These are phyloP conservation scores for Globisporangium cylindrosporum DNA, from an alignment of 352 stramenopile genomes.

Conservation along the genomic window DNA sequence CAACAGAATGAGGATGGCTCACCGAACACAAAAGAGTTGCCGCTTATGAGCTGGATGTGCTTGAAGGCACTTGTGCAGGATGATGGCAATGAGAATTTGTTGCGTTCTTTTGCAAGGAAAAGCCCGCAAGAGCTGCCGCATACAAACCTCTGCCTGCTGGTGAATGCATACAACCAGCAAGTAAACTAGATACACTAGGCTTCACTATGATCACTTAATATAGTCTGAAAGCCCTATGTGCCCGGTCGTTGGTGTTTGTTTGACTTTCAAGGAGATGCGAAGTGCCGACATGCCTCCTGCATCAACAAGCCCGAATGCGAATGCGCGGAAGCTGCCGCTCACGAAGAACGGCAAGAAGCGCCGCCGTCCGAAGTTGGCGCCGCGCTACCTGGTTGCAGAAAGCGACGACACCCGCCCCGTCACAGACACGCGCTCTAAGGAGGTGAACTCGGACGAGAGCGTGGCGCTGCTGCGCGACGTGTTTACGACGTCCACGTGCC, in stretches of 20 bases:
- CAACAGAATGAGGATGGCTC: too few relatives aligned
- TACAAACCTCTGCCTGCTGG: too few relatives aligned
- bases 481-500: slow-evolving; percentile 58
- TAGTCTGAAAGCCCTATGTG: not conserved
- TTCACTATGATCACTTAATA: too few relatives aligned
- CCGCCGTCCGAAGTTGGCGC: slow-evolving; percentile 37
- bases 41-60: too few relatives aligned
- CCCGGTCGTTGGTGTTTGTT: not conserved
- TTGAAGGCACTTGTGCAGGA: too few relatives aligned
- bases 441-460: slow-evolving; percentile 22
- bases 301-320: not conserved
- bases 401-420: not conserved
- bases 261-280: not conserved
- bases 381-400: slow-evolving; percentile 29
- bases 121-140: too few relatives aligned
- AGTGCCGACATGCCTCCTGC: not conserved
- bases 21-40: too few relatives aligned
- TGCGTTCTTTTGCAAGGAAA: too few relatives aligned
- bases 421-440: not conserved
- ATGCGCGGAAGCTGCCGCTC: slow-evolving; percentile 4
- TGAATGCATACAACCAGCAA: too few relatives aligned
- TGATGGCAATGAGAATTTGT: too few relatives aligned
- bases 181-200: too few relatives aligned
- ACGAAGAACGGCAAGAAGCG: slow-evolving; percentile 28
- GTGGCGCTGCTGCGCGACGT: slow-evolving; percentile 47